Base-by-base conservation (phyloP, 169 alveolate genomes). In the Eimeria falciformis region DNA sequence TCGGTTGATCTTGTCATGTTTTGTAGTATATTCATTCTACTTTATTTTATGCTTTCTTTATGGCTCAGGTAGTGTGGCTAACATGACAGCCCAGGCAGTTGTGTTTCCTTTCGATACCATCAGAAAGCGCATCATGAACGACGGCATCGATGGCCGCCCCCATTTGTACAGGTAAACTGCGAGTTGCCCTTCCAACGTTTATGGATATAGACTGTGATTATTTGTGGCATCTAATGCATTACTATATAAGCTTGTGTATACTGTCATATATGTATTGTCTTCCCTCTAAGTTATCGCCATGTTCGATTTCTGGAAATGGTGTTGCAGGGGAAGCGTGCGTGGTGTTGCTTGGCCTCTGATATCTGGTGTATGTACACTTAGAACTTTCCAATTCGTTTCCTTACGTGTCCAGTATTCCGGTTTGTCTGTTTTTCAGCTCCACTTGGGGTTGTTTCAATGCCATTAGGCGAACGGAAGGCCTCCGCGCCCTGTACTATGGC, bases 91-190 rank as follows among this genome's bases (percentile, higher is more conserved):
- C 1, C 91, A 91, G 84, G 58, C 93, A n/a, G 81, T 94, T 45
- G 95, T 95, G 45, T 93, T 90, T 55, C 95, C 97, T 79, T 97
- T 97, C 37, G 98, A 97, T 84, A 97, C 98, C 5, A 97, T 96
- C 43, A 91, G 98, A 73, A 97, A 97, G 91, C 93, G 98, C 65
- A 95, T 97, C 96, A 97, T 97, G 98, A 95, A 94, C 90, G 96
- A 97, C 91, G 98, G 98, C 37, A 95, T 97, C 33, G 96, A 97
- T 77, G 96, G 96, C 58, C 95, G 95, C 50, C 92, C 94, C 45
- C 92, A 85, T 83, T 86, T 96, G 23, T 96, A 96, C 94, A 95
- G 94, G 94, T 91, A 11, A 11, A 29, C 21, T 62, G 9, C 6
- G 9, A 12, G 9, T 62, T 62, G 6, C 11, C 47, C 47, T 7